Evolutionary conservation across 208 protist genomes (phyloP).

Genomic region (Leishmania mexicana): DNA sequence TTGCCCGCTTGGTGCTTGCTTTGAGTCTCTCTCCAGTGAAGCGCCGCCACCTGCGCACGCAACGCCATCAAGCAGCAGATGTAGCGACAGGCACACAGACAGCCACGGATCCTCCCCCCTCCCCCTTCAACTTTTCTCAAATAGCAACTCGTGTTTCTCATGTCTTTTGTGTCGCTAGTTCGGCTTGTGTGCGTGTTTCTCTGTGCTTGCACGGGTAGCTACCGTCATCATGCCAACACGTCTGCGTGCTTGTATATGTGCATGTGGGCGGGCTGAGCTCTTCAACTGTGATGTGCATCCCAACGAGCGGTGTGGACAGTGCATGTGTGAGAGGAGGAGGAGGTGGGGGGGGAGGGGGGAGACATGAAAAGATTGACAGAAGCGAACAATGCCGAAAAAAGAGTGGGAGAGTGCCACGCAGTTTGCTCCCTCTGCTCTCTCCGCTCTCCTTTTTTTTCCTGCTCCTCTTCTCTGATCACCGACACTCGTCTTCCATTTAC

Average conservation of each 20-base stretch:
- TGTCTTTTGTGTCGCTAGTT: background rate
- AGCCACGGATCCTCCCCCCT: background rate
- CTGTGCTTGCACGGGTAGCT: background rate
- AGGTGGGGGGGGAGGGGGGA: background rate
- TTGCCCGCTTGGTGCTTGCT: background rate
- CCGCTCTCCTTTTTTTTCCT: background rate
- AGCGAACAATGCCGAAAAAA: background rate
- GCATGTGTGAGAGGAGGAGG: no score
- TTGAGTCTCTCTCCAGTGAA: background rate
- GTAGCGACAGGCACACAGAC: background rate
- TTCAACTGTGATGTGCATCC: no score
- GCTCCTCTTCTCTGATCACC: background rate
- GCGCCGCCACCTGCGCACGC: background rate
- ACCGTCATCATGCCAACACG: background rate
- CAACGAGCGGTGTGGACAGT: no score
- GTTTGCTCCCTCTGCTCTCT: background rate
- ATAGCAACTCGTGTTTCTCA: conserved; percentile 15
- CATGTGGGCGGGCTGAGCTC: background rate
- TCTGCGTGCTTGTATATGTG: background rate
- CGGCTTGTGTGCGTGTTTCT: background rate
- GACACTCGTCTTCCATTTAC: background rate
- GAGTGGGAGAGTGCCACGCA: background rate
- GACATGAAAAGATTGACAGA: background rate
- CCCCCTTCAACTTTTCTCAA: background rate
- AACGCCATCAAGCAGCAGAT: background rate